Evolutionary conservation across 2,329 filamentous ascomycete species (phyloP).

Genomic region (Sphaerulina populicola): DNA sequence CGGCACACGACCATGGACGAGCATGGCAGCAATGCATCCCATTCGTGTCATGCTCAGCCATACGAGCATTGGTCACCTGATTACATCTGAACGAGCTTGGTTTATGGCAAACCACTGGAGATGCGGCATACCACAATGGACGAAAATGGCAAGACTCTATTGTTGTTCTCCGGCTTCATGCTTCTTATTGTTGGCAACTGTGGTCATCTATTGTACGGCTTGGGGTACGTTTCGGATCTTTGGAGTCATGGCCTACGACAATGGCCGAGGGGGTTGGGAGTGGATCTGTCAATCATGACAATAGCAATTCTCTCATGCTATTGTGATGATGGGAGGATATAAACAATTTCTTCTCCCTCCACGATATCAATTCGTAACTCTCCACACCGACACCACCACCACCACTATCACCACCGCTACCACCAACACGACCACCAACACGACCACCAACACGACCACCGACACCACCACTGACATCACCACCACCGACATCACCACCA

Average conservation of each 20-base stretch:
- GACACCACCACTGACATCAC: too few relatives aligned
- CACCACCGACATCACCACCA: too few relatives aligned
- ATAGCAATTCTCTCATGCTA: slow-evolving; percentile 6
- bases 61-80: not conserved
- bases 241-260: not conserved
- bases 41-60: not conserved
- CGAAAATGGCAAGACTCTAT: not conserved
- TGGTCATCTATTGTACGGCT: too few relatives aligned
- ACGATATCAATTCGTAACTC: not conserved
- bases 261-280: slow-evolving; percentile 1
- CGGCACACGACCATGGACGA: slow-evolving; percentile 6
- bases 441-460: too few relatives aligned
- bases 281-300: slow-evolving; percentile 1
- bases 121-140: slow-evolving; percentile 2
- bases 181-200: too few relatives aligned
- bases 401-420: not conserved
- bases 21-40: not conserved
- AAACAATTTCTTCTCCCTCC: not conserved
- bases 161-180: too few relatives aligned
- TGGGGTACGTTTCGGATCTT: too few relatives aligned
- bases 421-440: too few relatives aligned
- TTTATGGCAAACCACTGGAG: not conserved
- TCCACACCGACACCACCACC: not conserved
- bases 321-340: not conserved
- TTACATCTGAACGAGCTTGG: not conserved